phyloP scores from a whole-genome alignment of 768 basidiomycete species.

The Lentinula sp. region DNA sequence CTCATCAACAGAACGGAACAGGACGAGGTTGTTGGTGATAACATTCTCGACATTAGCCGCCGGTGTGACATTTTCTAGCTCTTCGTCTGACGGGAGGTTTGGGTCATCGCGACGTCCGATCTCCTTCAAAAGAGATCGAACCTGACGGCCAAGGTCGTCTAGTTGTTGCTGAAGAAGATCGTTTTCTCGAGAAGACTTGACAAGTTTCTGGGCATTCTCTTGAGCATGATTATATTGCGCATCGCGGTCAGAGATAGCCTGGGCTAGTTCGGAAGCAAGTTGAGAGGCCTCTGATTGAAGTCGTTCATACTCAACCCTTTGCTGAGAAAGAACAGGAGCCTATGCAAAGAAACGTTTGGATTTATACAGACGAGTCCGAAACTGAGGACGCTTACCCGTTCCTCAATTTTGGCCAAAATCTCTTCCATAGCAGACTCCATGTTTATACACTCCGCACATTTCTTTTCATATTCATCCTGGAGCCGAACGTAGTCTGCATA shows the following conservation, averaged over 20 bases:
- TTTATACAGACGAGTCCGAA: background rate
- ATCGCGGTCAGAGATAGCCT: slow-evolving; percentile 74
- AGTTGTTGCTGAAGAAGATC: slow-evolving; percentile 70
- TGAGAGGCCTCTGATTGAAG: slow-evolving; percentile 74
- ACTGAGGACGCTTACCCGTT: slow-evolving; percentile 53
- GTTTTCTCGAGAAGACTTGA: slow-evolving; percentile 53
- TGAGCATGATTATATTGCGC: slow-evolving; percentile 44
- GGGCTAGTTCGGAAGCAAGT: slow-evolving; percentile 73
- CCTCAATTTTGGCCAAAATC: slow-evolving; percentile 86
- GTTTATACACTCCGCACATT: slow-evolving; percentile 76
- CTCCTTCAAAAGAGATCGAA: slow-evolving; percentile 73
- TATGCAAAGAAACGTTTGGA: slow-evolving; percentile 21
- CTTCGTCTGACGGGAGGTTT: slow-evolving; percentile 67
- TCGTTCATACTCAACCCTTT: slow-evolving; percentile 84
- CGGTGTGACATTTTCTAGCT: slow-evolving; percentile 35
- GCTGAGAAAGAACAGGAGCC: slow-evolving; percentile 89
- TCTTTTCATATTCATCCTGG: slow-evolving; percentile 74
- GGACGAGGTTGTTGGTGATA: slow-evolving; percentile 84
- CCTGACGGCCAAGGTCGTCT: slow-evolving; percentile 77
- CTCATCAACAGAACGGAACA: slow-evolving; percentile 72
- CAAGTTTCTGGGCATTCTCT: slow-evolving; percentile 58
- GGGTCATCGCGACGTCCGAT: slow-evolving; percentile 81
- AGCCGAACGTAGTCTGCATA: slow-evolving; percentile 86
- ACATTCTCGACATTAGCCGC: slow-evolving; percentile 65
- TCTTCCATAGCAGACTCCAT: slow-evolving; percentile 77